These are phyloP conservation scores for Eleusine indica DNA, from an alignment of 176 grass and related monocot genomes.

Conservation along the genomic window DNA sequence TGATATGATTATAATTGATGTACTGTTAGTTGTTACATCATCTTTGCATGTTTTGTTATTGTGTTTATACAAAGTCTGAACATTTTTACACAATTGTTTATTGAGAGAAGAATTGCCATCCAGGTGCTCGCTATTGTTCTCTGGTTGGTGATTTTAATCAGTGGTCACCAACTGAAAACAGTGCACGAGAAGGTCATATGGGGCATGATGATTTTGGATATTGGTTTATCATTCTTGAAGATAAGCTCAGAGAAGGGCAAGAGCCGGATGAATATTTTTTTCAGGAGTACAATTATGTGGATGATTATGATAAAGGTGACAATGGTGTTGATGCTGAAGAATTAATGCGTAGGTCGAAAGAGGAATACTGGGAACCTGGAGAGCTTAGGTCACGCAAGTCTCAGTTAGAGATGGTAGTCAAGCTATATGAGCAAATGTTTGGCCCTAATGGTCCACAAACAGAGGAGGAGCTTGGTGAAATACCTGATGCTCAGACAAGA, in stretches of 20 bases:
- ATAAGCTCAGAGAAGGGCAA: constrained; percentile 85
- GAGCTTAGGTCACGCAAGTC: constrained; percentile 61
- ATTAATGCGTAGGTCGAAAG: constrained; percentile 67
- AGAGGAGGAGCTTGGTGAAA: constrained; percentile 86
- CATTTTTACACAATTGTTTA: constrained; percentile 26
- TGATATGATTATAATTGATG: constrained; percentile 7
- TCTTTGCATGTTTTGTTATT: constrained; percentile 11
- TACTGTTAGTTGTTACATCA: constrained; percentile 1
- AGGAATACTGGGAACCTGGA: constrained; percentile 94
- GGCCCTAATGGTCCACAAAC: constrained; percentile 86
- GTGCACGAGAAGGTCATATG: constrained; percentile 87
- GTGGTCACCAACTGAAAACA: constrained; percentile 70
- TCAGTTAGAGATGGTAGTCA: constrained; percentile 74
- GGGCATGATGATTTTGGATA: constrained; percentile 99
- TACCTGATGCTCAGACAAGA: constrained; percentile 76
- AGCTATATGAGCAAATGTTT: constrained; percentile 97
- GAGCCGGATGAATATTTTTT: constrained; percentile 89
- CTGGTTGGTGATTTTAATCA: constrained; percentile 92
- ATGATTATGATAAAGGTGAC: constrained; percentile 98
- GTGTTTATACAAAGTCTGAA: constrained; percentile 19
- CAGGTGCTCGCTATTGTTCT: constrained; percentile 89
- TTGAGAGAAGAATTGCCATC: constrained; percentile 34
- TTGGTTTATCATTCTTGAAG: constrained; percentile 90
- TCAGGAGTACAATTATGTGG: constrained; percentile 92
- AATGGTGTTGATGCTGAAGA: constrained; percentile 72